Evolutionary conservation across 345 rosid species (phyloP), one percentile per base, ranked within the genome.

Genomic region (Eucalyptus erythrocorys): DNA sequence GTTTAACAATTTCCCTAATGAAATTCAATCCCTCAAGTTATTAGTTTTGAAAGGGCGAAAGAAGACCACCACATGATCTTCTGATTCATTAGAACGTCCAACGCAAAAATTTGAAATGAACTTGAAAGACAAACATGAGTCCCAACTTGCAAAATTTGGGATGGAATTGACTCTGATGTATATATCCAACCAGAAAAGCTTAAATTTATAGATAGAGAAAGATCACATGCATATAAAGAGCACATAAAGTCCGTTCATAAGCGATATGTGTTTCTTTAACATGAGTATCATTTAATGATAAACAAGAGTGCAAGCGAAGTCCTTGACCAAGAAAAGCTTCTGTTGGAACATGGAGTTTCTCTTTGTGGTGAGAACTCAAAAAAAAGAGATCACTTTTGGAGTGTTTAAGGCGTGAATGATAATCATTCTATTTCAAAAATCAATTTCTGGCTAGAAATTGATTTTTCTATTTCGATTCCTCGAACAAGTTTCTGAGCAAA

Each of bases 351-450:
- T 68, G 17, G 43, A 34, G 24, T 68, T 17, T 34, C 80, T 34
- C 43, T 32, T 68, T 34, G 80, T 68, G 80, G 26, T 68, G 80
- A 15, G 43, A 34, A 68, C 43, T n/a, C 43, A 34, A 8, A 34
- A 19, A 19, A 66, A 68, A 68, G 24, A 34, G 4, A 37, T 19
- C 14, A 5, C 15, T 76, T n/a, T 64, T n/a, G 6, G 21, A 34
- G 19, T 64, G 19, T 30, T 61, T 61, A 19, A 51, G 26, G 10
- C 4, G 26, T 21, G 10, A 21, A 51, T 51, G 57, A 51, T 51
- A 51, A 51, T 51, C 5, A 51, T 19, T 51, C 0, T 51, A 1
- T 51, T 51, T 5, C 0, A 51, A 0, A 51, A 21, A 51, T 51
- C 5, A 51, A 51, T 51, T 51, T 8, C 5, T 3, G 8, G 10